A percentile compares a stretch with the other conserved stretches of the same genome.
Conservation (phyloP, 495 filamentous ascomycete genomes). For the Xylaria scruposa region DNA sequence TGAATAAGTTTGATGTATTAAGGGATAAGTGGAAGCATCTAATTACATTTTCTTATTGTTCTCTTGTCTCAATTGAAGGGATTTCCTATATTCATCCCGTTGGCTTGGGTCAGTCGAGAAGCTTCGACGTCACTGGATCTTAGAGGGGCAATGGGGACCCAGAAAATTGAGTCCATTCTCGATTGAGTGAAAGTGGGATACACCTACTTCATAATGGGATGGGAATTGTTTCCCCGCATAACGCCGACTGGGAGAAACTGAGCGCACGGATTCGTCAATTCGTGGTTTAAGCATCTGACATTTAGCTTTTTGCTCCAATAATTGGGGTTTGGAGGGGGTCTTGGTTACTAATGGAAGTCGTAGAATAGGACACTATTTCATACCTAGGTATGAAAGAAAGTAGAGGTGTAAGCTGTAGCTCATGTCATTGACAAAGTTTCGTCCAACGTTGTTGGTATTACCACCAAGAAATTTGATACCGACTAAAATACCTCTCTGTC, state of each 20-base stretch:
- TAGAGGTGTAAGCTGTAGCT: neutral
- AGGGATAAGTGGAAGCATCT: neutral
- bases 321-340: neutral
- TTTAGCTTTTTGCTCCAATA: neutral
- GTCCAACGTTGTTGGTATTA: neutral
- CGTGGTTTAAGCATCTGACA: neutral
- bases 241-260: neutral
- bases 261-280: neutral
- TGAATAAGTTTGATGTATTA: neutral
- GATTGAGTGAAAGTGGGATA: conserved; percentile 17
- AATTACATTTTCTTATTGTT: neutral
- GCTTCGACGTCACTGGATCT: conserved; percentile 22
- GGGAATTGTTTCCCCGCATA: conserved; percentile 12
- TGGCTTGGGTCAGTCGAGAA: conserved; percentile 20
- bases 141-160: conserved; percentile 5
- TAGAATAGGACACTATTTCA: neutral
- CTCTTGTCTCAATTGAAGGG: neutral
- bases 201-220: too few species aligned
- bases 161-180: neutral
- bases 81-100: neutral
- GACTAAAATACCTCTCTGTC: neutral
- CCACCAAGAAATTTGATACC: neutral
- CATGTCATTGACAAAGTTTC: conserved; percentile 7
- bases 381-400: too few species aligned
- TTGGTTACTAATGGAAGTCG: neutral